phyloP scores from a whole-genome alignment of 1,284 basidiomycete species.

The Austroboletus niveus region DNA sequence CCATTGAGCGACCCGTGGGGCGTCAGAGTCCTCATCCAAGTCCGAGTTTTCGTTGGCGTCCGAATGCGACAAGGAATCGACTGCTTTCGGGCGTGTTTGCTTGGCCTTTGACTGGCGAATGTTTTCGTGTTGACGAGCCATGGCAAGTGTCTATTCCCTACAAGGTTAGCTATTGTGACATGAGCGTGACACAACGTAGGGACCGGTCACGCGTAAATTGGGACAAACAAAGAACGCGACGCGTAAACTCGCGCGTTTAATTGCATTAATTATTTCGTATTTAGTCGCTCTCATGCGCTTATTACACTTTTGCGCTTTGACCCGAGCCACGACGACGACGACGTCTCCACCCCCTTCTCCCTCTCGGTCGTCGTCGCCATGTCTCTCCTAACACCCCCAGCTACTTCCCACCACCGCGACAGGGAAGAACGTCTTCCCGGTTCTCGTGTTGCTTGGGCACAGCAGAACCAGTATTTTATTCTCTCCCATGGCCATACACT shows the following conservation, averaged over 20 bases:
- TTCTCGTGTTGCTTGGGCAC: conserved; percentile 58
- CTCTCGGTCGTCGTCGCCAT: conserved; percentile 18
- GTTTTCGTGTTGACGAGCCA: neutral
- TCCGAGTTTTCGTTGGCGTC: neutral
- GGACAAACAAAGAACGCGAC: conserved; percentile 33
- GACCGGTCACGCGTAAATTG: conserved; percentile 26
- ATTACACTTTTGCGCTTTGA: conserved; percentile 1
- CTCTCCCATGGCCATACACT: conserved; percentile 38
- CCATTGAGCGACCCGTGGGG: conserved; percentile 54
- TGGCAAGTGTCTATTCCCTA: too few relatives aligned
- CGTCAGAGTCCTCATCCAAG: conserved; percentile 31
- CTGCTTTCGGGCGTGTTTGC: conserved; percentile 16
- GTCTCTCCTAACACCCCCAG: conserved; percentile 65
- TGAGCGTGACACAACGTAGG: neutral
- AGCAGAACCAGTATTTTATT: conserved; percentile 52
- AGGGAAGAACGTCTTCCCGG: conserved; percentile 46
- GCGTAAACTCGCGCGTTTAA: conserved; percentile 38
- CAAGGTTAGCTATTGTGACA: too few relatives aligned
- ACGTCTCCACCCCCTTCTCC: neutral
- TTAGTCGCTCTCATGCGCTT: conserved; percentile 14
- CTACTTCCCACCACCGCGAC: conserved; percentile 54
- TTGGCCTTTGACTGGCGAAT: conserved; percentile 4
- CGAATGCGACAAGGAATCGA: conserved; percentile 14
- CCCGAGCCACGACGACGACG: conserved; percentile 25
- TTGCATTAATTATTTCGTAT: conserved; percentile 33